phyloP scores from a whole-genome alignment of 441 rosid genomes.

The Adansonia madagascariensis region DNA sequence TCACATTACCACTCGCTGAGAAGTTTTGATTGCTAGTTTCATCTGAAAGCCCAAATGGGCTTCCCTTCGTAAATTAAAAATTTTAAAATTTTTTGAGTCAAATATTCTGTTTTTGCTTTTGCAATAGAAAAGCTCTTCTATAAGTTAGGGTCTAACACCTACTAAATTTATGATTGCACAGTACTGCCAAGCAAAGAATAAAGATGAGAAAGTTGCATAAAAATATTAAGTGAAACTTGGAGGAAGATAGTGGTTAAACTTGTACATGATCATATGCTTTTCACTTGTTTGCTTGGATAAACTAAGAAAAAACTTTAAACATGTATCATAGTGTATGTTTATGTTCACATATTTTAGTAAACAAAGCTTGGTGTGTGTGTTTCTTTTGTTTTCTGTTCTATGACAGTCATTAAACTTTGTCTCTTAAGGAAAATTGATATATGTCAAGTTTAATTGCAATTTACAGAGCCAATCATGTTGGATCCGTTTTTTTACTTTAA shows the following conservation, averaged over 20 bases:
- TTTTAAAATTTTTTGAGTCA: background rate
- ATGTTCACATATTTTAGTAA: background rate
- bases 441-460: background rate
- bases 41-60: background rate
- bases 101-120: background rate
- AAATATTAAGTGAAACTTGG: background rate
- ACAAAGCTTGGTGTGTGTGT: background rate
- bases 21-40: background rate
- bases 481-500: background rate
- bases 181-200: background rate
- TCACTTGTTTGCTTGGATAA: background rate
- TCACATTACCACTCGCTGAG: background rate
- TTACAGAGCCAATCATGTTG: background rate
- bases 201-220: background rate
- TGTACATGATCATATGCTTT: background rate
- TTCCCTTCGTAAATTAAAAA: background rate
- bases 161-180: background rate
- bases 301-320: background rate
- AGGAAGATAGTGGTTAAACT: background rate
- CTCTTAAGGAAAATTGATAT: background rate
- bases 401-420: background rate
- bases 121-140: background rate
- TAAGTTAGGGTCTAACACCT: background rate
- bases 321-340: background rate
- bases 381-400: background rate